Evolutionary conservation across 2,329 filamentous ascomycete species (phyloP), one percentile per base, ranked within the genome.

Genomic region (Ophiostoma himal-ulmi): DNA sequence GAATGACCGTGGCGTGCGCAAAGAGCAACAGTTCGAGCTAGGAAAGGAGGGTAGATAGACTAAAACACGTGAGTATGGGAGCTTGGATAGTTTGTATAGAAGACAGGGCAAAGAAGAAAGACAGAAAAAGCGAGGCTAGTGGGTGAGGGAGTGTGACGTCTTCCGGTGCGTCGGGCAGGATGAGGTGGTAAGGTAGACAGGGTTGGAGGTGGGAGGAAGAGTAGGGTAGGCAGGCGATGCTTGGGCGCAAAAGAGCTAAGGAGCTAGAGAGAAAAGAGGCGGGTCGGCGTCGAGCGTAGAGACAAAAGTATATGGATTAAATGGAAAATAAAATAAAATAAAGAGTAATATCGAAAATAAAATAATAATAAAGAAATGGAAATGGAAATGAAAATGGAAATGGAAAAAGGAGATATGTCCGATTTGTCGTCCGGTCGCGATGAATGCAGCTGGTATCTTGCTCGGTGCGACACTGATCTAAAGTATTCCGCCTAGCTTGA

Each of bases 51-150:
- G 8, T 26, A 57, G 20, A 26, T 57, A 26, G 26, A 62, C 26
- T 62, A 26, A 62, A 62, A 26, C 57, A 62, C 57, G 57, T 62
- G 57, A 62, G 57, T 62, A 62, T 62, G 17, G 20, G 57, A 62
- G 57, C 57, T 62, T 4, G 30, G 52, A 10, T 22, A 57, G 48
- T 3, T 30, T 44, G 39, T 44, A 17, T 44, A 44, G 11, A 44
- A 44, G 10, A 44, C 39, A 17, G 4, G 39, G 39, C 8, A 44
- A n/a, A 52, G 30, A 30, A 30, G 30, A 30, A 3, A 52, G 44
- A 17, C 44, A 44, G 54, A 60, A 22, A 30, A 14, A 5, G 17
- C 57, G 26, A 36, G 57, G 20, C 14, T 22, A 11, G 20, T n/a
- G 52, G n/a, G 37, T 39, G 37, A 54, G 20, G 20, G n/a, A 54